Evolutionary conservation across 768 basidiomycete species (phyloP), one percentile per base, ranked within the genome.

Genomic region (Cyclocybe cylindracea): DNA sequence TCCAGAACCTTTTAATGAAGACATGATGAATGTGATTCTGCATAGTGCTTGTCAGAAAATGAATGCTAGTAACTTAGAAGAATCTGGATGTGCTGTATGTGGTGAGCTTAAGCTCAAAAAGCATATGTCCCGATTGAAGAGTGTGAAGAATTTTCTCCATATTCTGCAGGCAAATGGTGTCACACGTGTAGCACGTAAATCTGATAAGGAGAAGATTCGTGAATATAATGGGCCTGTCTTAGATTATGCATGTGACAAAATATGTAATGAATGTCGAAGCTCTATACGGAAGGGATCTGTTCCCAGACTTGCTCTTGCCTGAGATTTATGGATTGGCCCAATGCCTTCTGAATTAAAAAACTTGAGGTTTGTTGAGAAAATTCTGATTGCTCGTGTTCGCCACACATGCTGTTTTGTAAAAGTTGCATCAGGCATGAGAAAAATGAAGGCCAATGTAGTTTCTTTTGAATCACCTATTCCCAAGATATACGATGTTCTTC

Each of bases 31-130:
- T 31, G 38, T 33, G 0, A 57, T 57, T 4, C n/a, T 54, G 4
- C 43, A 38, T 10, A 34, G 39, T 16, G 34, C 33, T 24, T 51
- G 52, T 43, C 34, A 40, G 11, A 36, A 37, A 18, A 36, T 37
- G 4, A 34, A 19, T 6, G 13, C 43, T 7, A 16, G 31, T 44
- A 7, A 1, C 1, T 9, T 68, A 39, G 49, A 61, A 39, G 70
- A 71, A 51, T 48, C 48, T 16, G 67, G 68, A 10, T 71, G 69
- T 60, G 61, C 65, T 2, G 67, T 71, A 7, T 71, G 68, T 57
- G 69, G 65, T 3, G 32, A 55, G 32, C 46, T 68, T 13, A 54
- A 29, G 3, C 49, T 45, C 8, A 5, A 48, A 3, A 10, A 24
- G 0, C 29, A 44, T 34, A 16, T 51, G 65, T 13, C 60, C 60